Percentiles rank a stretch among this genome's conserved stretches.
phyloP scores from a whole-genome alignment of 1,284 basidiomycete species.

The Inonotus obliquus region DNA sequence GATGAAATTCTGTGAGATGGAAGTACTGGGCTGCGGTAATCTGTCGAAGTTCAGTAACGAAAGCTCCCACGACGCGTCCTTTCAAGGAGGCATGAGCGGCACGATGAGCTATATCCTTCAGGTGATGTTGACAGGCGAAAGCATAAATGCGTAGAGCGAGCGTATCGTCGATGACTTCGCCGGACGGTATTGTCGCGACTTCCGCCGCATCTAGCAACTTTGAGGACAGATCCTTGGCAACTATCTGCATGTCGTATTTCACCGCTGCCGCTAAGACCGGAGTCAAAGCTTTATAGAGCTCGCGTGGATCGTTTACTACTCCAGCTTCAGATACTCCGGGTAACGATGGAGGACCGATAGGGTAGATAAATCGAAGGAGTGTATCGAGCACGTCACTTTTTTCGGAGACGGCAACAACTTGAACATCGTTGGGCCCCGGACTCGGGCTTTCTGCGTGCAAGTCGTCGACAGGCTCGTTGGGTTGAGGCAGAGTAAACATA shows the following conservation, averaged over 20 bases:
- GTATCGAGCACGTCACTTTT: conserved; percentile 37
- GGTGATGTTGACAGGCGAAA: neutral
- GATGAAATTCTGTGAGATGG: conserved; percentile 6
- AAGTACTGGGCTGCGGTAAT: conserved; percentile 14
- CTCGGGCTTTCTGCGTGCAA: too few relatives aligned
- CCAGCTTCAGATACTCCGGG: neutral
- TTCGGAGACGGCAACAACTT: conserved; percentile 55
- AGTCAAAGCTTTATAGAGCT: conserved; percentile 2
- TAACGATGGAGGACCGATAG: conserved; percentile 28
- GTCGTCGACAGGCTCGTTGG: neutral
- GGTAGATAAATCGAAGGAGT: conserved; percentile 50
- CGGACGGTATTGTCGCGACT: conserved; percentile 27
- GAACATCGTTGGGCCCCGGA: conserved; percentile 29
- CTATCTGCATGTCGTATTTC: conserved; percentile 34
- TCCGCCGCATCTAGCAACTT: conserved; percentile 41
- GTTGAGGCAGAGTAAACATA: conserved; percentile 26
- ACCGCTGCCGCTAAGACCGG: conserved; percentile 30
- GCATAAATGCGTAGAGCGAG: conserved; percentile 8
- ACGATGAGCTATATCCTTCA: conserved; percentile 9
- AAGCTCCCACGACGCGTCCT: neutral
- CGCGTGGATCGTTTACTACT: neutral
- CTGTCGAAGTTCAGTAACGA: conserved; percentile 4
- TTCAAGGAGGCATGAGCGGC: conserved; percentile 6
- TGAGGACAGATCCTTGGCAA: conserved; percentile 38
- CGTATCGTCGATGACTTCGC: conserved; percentile 2